A percentile compares a stretch with the other conserved stretches of the same genome.
These are phyloP conservation scores for Leavenworthia alabamica DNA, from an alignment of 345 rosid species.

Conservation along the genomic window DNA sequence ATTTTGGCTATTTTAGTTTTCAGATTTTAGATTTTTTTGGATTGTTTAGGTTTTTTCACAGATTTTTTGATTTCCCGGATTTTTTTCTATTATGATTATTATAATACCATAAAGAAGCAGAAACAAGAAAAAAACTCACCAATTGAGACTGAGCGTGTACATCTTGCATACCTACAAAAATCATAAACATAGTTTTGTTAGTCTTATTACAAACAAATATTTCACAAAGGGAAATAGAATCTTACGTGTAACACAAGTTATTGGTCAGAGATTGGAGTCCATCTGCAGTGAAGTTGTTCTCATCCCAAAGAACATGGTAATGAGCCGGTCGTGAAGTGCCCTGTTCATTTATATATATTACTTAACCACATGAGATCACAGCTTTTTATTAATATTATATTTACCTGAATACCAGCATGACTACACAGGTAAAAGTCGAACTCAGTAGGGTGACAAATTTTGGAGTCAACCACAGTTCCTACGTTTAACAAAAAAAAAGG, in stretches of 20 bases:
- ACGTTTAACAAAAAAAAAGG: not conserved
- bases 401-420: conserved; percentile 97
- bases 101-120: no score
- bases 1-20: no score
- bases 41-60: no score
- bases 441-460: conserved; percentile 96
- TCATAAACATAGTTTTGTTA: not conserved
- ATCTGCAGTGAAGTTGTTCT: conserved; percentile 93
- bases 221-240: not conserved
- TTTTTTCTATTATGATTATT: no score
- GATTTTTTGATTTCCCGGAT: no score
- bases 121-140: conserved; percentile 41
- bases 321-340: conserved; percentile 98
- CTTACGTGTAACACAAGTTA: conserved; percentile 92
- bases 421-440: conserved; percentile 96
- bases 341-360: no score
- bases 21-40: no score
- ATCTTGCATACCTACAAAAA: conserved; percentile 76
- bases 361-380: not conserved
- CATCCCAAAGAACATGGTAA: conserved; percentile 98
- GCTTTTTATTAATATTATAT: not conserved
- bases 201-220: no score
- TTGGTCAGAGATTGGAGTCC: conserved; percentile 86
- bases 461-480: conserved; percentile 98
- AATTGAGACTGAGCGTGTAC: conserved; percentile 92